phyloP scores from a whole-genome alignment of 306 rosid genomes.

The Lupinus albus region DNA sequence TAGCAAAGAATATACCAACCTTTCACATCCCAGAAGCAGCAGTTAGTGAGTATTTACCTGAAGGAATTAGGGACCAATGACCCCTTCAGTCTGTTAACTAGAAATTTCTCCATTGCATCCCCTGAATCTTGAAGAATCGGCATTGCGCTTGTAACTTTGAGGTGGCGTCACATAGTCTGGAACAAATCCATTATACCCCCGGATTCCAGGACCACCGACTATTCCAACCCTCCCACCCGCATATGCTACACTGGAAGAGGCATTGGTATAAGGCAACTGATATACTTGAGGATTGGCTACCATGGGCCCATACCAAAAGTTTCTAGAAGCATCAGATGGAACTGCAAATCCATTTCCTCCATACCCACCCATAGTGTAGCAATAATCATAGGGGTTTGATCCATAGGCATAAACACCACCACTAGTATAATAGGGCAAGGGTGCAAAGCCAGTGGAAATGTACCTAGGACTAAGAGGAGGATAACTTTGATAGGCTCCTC shows the following conservation, averaged over 20 bases:
- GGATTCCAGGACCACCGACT: constrained; percentile 37
- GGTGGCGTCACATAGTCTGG: constrained; percentile 36
- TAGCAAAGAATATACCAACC: constrained; percentile 52
- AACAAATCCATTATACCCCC: constrained; percentile 47
- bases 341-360: constrained; percentile 53
- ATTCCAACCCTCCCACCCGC: constrained; percentile 48
- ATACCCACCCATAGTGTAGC: constrained; percentile 61
- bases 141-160: constrained; percentile 44
- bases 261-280: constrained; percentile 49
- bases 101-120: constrained; percentile 46
- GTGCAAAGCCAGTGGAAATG: constrained; percentile 43
- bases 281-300: constrained; percentile 42
- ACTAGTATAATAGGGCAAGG: constrained; percentile 46
- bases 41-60: constrained; percentile 55
- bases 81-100: constrained; percentile 34
- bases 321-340: constrained; percentile 49
- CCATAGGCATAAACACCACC: constrained; percentile 49
- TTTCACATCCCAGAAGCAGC: constrained; percentile 39
- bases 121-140: constrained; percentile 46
- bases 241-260: constrained; percentile 40
- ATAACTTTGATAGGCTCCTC: constrained; percentile 43
- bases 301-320: constrained; percentile 52
- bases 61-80: constrained; percentile 35
- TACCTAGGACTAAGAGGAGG: constrained; percentile 45
- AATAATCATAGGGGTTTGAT: constrained; percentile 49